Evolutionary conservation across 2,329 filamentous ascomycete genomes (phyloP).

Genomic region (Cyphellophora europaea): DNA sequence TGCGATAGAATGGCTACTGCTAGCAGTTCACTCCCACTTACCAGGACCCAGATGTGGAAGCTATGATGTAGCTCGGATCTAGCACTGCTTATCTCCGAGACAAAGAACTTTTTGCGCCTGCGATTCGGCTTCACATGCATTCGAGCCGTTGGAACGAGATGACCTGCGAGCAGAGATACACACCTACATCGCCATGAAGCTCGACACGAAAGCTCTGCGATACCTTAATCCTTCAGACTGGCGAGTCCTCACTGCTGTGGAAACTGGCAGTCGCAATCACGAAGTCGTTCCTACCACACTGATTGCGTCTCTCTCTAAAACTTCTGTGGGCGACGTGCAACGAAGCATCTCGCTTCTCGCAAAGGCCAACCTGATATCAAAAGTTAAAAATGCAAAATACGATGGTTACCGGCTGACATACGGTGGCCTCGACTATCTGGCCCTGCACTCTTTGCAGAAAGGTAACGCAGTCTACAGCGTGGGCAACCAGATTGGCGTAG

Average conservation of each 20-base stretch:
- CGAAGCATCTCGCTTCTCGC: conserved; percentile 82
- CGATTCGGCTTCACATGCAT: no score
- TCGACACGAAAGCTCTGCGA: conserved; percentile 87
- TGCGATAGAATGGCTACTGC: no score
- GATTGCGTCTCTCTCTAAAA: conserved; percentile 74
- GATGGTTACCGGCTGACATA: conserved; percentile 96
- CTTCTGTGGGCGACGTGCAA: conserved; percentile 64
- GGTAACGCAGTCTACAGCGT: conserved; percentile 78
- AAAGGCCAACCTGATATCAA: conserved; percentile 83
- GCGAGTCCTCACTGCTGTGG: conserved; percentile 85
- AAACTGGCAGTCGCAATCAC: conserved; percentile 91
- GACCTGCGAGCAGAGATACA: no score
- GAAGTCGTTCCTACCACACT: conserved; percentile 88
- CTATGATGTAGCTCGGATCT: no score
- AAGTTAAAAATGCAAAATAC: conserved; percentile 91
- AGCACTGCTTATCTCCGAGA: no score
- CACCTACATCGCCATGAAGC: no score
- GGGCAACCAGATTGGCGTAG: conserved; percentile 87
- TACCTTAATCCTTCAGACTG: conserved; percentile 91
- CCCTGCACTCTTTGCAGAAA: conserved; percentile 79
- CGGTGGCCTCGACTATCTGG: conserved; percentile 94
- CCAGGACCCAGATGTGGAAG: no score
- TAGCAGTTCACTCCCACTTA: no score
- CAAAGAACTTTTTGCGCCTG: no score
- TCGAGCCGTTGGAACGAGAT: no score